Conservation (phyloP, 345 rosid genomes). For the Dipteronia dyeriana region DNA sequence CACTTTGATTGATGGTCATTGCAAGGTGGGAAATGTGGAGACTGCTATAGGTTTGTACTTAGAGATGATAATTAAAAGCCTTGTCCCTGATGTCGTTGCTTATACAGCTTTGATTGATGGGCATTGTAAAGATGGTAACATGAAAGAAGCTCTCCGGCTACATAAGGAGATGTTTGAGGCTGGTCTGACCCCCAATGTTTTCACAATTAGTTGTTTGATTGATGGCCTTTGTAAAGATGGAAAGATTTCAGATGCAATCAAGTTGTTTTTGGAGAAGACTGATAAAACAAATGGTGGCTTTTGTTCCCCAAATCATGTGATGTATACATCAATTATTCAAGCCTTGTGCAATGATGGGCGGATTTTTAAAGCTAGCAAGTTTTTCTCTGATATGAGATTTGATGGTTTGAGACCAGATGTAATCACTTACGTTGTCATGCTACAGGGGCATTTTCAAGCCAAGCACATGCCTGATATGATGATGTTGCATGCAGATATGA, state of each 20-base stretch:
- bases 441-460: conserved; percentile 49
- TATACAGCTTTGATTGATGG: conserved; percentile 68
- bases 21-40: conserved; percentile 56
- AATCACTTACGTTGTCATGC: conserved; percentile 31
- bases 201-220: conserved; percentile 59
- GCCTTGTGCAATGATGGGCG: conserved; percentile 56
- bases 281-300: conserved; percentile 28
- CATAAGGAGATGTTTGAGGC: conserved; percentile 55
- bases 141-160: conserved; percentile 53
- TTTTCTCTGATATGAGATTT: conserved; percentile 59
- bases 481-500: conserved; percentile 70
- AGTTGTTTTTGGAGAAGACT: conserved; percentile 41
- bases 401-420: conserved; percentile 47
- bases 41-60: conserved; percentile 56
- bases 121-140: conserved; percentile 55
- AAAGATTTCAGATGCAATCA: conserved; percentile 40
- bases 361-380: conserved; percentile 51
- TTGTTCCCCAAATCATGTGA: conserved; percentile 39
- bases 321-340: conserved; percentile 52
- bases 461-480: conserved; percentile 47
- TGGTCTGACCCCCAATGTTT: conserved; percentile 49
- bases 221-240: conserved; percentile 71
- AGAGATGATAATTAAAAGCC: conserved; percentile 63
- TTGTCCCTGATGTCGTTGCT: conserved; percentile 60
- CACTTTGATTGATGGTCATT: conserved; percentile 59